Conservation (phyloP, 2,329 filamentous ascomycete genomes). For the Apiospora malaysiana region DNA sequence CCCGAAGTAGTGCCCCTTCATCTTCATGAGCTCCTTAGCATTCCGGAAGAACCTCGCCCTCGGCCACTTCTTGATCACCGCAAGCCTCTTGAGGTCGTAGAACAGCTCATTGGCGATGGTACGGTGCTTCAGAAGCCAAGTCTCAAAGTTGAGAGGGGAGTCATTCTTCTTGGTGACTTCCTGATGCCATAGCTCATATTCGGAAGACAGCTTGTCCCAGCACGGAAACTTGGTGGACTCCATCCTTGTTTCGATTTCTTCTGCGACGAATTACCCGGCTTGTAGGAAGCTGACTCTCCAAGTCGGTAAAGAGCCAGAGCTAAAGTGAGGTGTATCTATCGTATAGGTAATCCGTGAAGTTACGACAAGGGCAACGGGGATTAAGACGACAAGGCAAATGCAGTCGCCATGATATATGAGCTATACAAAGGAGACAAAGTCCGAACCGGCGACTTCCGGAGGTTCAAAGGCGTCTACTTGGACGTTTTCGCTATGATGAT, state of each 20-base stretch:
- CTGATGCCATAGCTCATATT: slow-evolving; percentile 1
- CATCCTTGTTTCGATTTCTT: background rate
- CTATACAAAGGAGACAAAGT: background rate
- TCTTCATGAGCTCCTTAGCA: background rate
- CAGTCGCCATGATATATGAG: background rate
- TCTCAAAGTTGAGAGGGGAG: slow-evolving; percentile 1
- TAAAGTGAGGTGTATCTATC: background rate
- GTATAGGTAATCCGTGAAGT: slow-evolving; percentile 7
- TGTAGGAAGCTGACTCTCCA: background rate
- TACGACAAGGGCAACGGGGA: slow-evolving; percentile 9
- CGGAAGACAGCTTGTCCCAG: background rate
- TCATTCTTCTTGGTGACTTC: background rate
- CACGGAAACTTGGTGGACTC: background rate
- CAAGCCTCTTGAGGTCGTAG: slow-evolving; percentile 13
- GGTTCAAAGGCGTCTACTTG: background rate
- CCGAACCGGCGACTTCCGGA: background rate
- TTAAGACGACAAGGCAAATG: slow-evolving; percentile 10
- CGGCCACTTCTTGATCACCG: slow-evolving; percentile 7
- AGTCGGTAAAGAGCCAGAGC: background rate
- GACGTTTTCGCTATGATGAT: background rate
- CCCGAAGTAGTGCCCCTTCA: slow-evolving; percentile 17
- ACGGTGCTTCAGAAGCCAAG: slow-evolving; percentile 4
- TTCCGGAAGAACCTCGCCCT: background rate
- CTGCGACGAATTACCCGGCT: background rate
- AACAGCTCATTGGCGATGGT: slow-evolving; percentile 10